Base-by-base conservation (phyloP, 169 alveolate species). In the Eimeria maxima region DNA sequence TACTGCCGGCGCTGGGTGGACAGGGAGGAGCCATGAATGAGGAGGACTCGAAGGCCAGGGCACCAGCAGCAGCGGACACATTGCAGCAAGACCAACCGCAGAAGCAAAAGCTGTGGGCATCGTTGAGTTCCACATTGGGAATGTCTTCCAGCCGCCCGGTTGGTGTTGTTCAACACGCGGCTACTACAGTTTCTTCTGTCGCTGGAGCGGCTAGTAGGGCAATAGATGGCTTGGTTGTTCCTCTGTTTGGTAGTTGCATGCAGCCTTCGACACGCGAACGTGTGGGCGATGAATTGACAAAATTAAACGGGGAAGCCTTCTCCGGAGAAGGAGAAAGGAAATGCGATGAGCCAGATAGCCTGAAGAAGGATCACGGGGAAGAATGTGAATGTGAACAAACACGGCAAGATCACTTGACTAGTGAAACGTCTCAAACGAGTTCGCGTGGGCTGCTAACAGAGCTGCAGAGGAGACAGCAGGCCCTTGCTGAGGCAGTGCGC, bases 381-480 rank as follows among this genome's bases (percentile, higher is more conserved):
- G 73, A 16, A 4, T 73, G 53, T 38, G 91, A 27, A 16, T 73
- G 53, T 38, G 91, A 38, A 0, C 76, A 8, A 24, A 4, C 73
- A 57, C 91, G 29, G 69, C 2, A 74, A 27, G 29, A 53, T 44
- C 65, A 44, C 16, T 27, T 60, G 91, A 33, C 27, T 0, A 16
- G 20, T 50, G 91, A 16, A 1, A 6, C 60, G 11, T 53, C 91
- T 10, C 67, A 60, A 86, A 47, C 76, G 38, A 14, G 27, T 22
- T 42, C 80, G 29, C 71, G 57, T 4, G 81, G 93, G 22, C 93
- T 86, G 44, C 55, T 86, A 33, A 24, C 38, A 10, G 80, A 86
- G 81, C 93, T 86, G 57, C 65, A 86, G 76, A 50, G 91, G 91
- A 55, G 91, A 55, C 93, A 57, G 60, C 93, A 38, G 24, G 76